Base-by-base conservation (phyloP, 2,329 filamentous ascomycete genomes). In the Neonectria faginata region DNA sequence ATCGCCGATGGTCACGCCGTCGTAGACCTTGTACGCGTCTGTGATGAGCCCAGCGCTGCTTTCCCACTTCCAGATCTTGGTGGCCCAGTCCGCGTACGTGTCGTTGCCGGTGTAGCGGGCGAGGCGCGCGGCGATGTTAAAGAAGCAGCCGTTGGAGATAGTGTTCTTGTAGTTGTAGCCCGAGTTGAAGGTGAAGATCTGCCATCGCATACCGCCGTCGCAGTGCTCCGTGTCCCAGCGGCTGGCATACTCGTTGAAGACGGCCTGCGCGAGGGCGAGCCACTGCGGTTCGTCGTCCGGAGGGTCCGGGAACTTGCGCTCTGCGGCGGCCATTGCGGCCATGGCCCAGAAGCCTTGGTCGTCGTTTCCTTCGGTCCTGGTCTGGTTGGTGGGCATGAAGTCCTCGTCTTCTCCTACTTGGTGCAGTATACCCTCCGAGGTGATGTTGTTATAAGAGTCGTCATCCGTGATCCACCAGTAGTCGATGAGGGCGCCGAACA, bases 281-380 rank as follows among this genome's bases (percentile, higher is more conserved):
- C 83, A 97, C 66, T 91, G 89, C 0, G 91, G 88, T 57, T 89
- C 76, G 62, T 85, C 86, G 0, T 81, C 68, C 0, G 87, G 84
- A 5, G 91, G 90, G 71, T 93, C 86, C 2, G 90, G 90, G 73
- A 91, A 95, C 67, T 89, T 89, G 72, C 90, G 87, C 79, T 97
- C 93, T 41, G 91, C 90, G 2, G 93, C 93, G 10, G 87, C 86
- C 84, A 97, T 91, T 65, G 90, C 91, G 1, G 92, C 88, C 82
- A 96, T 86, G n/a, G 87, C 92, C 93, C 93, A 97, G 79, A 96
- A 95, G 6, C 91, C 90, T 77, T 93, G 91, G 71, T 93, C 91
- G 68, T 93, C 91, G 78, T 92, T 93, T 68, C 90, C 90, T 66
- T 85, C 78, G 2, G 84, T 85, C 52, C 81, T 78, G 7, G 87